These are phyloP conservation scores for Moringa oleifera DNA, from an alignment of 345 rosid genomes.

Conservation along the genomic window DNA sequence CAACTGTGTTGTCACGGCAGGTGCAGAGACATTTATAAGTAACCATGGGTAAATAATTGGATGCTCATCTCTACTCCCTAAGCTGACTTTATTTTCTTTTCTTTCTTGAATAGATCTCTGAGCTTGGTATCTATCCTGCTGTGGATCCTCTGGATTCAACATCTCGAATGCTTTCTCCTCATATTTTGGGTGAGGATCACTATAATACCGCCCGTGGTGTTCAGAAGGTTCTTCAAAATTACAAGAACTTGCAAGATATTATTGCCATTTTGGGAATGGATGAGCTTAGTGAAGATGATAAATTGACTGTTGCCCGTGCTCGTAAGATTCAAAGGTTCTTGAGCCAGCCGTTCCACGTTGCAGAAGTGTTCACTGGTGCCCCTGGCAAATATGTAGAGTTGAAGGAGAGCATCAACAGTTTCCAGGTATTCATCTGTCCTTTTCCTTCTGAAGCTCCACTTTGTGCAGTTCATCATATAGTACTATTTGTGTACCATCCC, in stretches of 20 bases:
- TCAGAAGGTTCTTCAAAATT: conserved; percentile 95
- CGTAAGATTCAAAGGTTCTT: conserved; percentile 94
- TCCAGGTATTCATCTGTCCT: conserved; percentile 59
- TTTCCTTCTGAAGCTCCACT: not conserved
- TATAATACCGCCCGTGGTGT: conserved; percentile 98
- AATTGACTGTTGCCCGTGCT: conserved; percentile 94
- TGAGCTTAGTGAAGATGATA: conserved; percentile 99
- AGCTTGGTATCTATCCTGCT: conserved; percentile 98
- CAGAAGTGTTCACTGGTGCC: conserved; percentile 99
- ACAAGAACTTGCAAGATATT: conserved; percentile 98
- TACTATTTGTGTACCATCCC: too few species aligned
- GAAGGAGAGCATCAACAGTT: conserved; percentile 82
- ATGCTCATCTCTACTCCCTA: not conserved
- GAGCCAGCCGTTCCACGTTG: conserved; percentile 99
- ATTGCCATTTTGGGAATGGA: conserved; percentile 99
- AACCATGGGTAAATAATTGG: not conserved
- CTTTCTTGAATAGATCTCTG: conserved; percentile 56
- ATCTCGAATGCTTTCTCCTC: conserved; percentile 98
- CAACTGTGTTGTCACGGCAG: conserved; percentile 97
- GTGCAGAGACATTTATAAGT: conserved; percentile 23
- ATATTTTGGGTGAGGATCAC: conserved; percentile 89
- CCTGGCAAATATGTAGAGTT: conserved; percentile 96
- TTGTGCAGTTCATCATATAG: not conserved
- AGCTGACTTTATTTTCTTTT: not conserved
- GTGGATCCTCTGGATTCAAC: conserved; percentile 98